Percentiles rank a stretch among this genome's conserved stretches.
Conservation (phyloP, 2,329 filamentous ascomycete species). For the Monosporascus sp. region DNA sequence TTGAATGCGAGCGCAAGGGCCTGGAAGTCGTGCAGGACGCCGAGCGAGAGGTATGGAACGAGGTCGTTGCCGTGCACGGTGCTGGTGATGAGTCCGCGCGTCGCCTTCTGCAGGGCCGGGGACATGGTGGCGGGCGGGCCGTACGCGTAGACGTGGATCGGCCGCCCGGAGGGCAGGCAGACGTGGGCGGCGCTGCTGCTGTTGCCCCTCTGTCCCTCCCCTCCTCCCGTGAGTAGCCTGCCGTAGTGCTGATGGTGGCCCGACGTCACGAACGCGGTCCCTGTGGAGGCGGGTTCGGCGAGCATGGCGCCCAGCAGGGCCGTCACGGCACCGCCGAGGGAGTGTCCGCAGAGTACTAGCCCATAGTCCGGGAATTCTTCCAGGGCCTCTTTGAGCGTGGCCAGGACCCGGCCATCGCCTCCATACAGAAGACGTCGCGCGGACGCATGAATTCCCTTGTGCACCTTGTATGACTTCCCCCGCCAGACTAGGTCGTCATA, state of each 20-base stretch:
- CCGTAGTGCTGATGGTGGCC: slow-evolving; percentile 42
- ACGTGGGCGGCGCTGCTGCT: slow-evolving; percentile 23
- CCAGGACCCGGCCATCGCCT: slow-evolving; percentile 59
- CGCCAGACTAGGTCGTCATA: slow-evolving; percentile 63
- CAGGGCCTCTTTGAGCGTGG: slow-evolving; percentile 59
- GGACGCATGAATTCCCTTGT: slow-evolving; percentile 70
- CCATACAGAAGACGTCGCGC: slow-evolving; percentile 63
- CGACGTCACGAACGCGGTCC: slow-evolving; percentile 59
- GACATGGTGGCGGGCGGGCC: slow-evolving; percentile 71
- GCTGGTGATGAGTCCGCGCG: slow-evolving; percentile 68
- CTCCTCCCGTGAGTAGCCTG: slow-evolving; percentile 30
- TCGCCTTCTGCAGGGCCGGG: slow-evolving; percentile 61
- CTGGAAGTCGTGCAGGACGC: slow-evolving; percentile 69
- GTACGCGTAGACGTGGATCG: slow-evolving; percentile 76
- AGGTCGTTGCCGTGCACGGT: slow-evolving; percentile 68
- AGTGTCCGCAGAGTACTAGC: slow-evolving; percentile 64
- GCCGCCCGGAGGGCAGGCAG: slow-evolving; percentile 59
- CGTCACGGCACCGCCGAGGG: slow-evolving; percentile 63
- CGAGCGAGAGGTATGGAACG: slow-evolving; percentile 68
- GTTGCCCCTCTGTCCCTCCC: not conserved
- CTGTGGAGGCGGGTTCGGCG: slow-evolving; percentile 52
- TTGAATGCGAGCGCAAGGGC: slow-evolving; percentile 68
- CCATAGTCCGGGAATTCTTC: slow-evolving; percentile 65
- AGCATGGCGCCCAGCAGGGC: slow-evolving; percentile 67
- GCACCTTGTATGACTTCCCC: slow-evolving; percentile 60